phyloP scores from a whole-genome alignment of 1,284 basidiomycete species.

The Ustilago tritici region DNA sequence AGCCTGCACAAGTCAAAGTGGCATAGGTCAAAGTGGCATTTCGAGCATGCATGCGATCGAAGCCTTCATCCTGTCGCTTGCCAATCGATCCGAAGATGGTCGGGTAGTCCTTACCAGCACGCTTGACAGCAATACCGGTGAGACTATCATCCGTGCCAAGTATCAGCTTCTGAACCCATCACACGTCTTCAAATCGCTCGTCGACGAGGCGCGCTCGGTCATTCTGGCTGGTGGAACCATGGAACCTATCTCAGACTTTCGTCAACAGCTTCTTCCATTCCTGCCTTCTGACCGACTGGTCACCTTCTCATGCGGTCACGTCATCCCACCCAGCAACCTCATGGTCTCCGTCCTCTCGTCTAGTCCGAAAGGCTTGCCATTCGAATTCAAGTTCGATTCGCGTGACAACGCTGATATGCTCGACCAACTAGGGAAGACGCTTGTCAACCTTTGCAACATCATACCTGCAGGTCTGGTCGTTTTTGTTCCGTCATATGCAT shows the following conservation, averaged over 20 bases:
- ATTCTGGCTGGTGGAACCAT: conserved; percentile 95
- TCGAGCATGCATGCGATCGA: conserved; percentile 87
- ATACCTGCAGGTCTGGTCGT: conserved; percentile 90
- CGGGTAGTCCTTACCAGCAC: conserved; percentile 54
- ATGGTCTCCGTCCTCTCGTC: conserved; percentile 81
- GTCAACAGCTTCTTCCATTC: conserved; percentile 82
- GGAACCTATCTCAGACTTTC: conserved; percentile 93
- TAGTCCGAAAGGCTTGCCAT: conserved; percentile 80
- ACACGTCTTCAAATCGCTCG: conserved; percentile 84
- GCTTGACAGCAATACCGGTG: conserved; percentile 1
- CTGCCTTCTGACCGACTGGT: conserved; percentile 77
- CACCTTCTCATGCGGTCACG: conserved; percentile 91
- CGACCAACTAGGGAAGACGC: conserved; percentile 83
- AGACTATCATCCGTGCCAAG: conserved; percentile 76
- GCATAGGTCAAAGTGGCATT: conserved; percentile 73
- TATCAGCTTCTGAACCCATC: conserved; percentile 96
- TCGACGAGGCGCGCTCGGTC: conserved; percentile 82
- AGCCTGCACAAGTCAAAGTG: conserved; percentile 32
- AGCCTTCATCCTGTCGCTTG: conserved; percentile 84
- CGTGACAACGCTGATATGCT: conserved; percentile 81
- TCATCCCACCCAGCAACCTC: conserved; percentile 85
- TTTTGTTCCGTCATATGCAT: conserved; percentile 92
- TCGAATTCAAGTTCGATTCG: conserved; percentile 86
- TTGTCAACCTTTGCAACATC: conserved; percentile 82
- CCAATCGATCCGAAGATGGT: conserved; percentile 82